A percentile compares a stretch with the other conserved stretches of the same genome.
Conservation (phyloP, 305 asterid genomes). For the Fraxinus baroniana region DNA sequence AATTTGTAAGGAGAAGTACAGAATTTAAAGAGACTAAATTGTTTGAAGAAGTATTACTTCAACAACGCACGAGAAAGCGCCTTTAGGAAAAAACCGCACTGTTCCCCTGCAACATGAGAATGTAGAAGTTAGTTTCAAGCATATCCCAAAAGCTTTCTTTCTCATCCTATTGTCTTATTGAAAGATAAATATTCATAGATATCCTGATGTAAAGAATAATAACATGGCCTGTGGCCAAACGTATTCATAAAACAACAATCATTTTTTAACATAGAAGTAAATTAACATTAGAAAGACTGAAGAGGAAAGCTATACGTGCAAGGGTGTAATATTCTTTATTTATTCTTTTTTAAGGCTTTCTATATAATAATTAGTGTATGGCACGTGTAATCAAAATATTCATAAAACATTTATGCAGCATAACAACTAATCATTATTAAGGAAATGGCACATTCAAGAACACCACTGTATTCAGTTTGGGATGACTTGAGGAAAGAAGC, state of each 20-base stretch:
- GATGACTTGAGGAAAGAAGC: neutral
- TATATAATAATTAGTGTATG: neutral
- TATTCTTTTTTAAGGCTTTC: neutral
- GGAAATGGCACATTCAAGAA: neutral
- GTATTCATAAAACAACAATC: neutral
- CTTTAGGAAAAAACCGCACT: slow-evolving; percentile 85
- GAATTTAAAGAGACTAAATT: neutral
- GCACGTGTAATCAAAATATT: neutral
- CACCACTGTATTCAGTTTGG: neutral
- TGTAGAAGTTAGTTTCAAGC: slow-evolving; percentile 22
- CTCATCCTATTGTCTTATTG: neutral
- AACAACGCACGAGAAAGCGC: slow-evolving; percentile 61
- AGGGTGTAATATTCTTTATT: neutral
- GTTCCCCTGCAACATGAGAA: slow-evolving; percentile 73
- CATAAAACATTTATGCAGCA: neutral
- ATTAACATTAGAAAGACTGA: neutral
- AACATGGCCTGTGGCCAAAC: neutral
- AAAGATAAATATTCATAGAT: neutral
- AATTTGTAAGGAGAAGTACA: neutral
- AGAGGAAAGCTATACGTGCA: neutral
- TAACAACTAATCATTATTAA: neutral
- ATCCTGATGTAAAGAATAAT: neutral
- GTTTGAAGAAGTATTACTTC: slow-evolving; percentile 56
- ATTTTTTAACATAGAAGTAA: neutral
- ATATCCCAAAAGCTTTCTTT: neutral